These are phyloP conservation scores for Plectosphaerella plurivora DNA, from an alignment of 2,329 filamentous ascomycete species.

Conservation along the genomic window DNA sequence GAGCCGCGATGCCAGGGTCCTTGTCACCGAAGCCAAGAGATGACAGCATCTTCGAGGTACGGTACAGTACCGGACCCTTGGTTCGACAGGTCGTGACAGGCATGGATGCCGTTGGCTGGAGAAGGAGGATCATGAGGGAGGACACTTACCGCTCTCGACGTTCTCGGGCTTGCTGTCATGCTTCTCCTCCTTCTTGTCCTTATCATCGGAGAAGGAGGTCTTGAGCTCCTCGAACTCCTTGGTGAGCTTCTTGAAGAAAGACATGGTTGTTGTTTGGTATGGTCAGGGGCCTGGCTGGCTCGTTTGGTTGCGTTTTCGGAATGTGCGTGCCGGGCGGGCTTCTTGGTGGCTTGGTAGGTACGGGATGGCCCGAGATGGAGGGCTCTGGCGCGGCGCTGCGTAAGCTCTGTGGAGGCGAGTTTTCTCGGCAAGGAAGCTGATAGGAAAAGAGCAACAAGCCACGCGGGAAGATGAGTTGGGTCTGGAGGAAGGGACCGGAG, in stretches of 20 bases:
- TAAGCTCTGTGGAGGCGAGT: constrained; percentile 7
- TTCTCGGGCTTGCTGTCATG: constrained; percentile 9
- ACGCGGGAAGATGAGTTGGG: constrained; percentile 1
- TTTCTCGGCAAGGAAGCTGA: neutral
- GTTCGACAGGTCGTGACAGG: too few relatives aligned
- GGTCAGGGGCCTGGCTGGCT: neutral
- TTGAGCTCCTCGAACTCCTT: constrained; percentile 42
- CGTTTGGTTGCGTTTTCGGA: neutral
- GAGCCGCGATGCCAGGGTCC: too few relatives aligned
- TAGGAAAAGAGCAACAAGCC: neutral
- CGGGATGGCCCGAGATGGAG: constrained; percentile 13
- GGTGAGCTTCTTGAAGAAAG: constrained; percentile 38
- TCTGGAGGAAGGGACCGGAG: constrained; percentile 4
- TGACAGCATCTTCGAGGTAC: too few relatives aligned
- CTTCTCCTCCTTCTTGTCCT: constrained; percentile 19
- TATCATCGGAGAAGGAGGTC: constrained; percentile 33
- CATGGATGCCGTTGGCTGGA: too few relatives aligned
- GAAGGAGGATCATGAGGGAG: neutral
- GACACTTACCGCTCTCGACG: constrained; percentile 8
- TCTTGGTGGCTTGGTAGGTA: constrained; percentile 8
- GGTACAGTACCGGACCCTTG: too few relatives aligned
- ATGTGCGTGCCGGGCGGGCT: constrained; percentile 3
- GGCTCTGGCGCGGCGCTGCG: constrained; percentile 8
- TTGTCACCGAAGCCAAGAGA: too few relatives aligned
- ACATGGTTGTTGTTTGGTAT: constrained; percentile 25